These are phyloP conservation scores for Elongisporangium undulatum DNA, from an alignment of 352 stramenopile genomes.

Conservation along the genomic window DNA sequence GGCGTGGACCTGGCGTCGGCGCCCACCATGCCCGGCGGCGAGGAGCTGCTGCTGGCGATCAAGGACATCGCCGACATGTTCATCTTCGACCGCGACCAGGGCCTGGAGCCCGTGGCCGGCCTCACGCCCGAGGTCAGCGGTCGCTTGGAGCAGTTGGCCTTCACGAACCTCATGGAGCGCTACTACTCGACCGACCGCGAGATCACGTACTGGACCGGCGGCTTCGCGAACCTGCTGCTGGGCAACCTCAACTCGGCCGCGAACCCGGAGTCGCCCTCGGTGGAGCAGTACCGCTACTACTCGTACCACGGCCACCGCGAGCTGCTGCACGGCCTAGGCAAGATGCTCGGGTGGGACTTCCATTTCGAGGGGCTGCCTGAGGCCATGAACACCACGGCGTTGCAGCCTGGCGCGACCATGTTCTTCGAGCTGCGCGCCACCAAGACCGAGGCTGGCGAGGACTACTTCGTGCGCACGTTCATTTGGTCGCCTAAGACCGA, in stretches of 20 bases:
- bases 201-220: conserved; percentile 83
- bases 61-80: conserved; percentile 86
- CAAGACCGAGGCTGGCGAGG: conserved; percentile 18
- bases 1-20: conserved; percentile 55
- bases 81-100: conserved; percentile 70
- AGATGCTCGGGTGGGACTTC: conserved; percentile 79
- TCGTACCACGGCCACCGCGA: conserved; percentile 84
- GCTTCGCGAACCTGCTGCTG: conserved; percentile 64
- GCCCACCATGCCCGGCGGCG: conserved; percentile 45
- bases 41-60: conserved; percentile 72
- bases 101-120: conserved; percentile 41
- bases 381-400: conserved; percentile 58
- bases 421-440: conserved; percentile 73
- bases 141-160: conserved; percentile 62
- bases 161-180: conserved; percentile 82
- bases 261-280: conserved; percentile 38
- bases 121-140: conserved; percentile 48
- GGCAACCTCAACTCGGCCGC: conserved; percentile 52
- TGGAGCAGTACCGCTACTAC: conserved; percentile 62
- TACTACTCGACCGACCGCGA: conserved; percentile 77
- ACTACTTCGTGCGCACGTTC: conserved; percentile 69
- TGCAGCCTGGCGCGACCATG: conserved; percentile 75
- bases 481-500: conserved; percentile 69
- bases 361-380: conserved; percentile 58
- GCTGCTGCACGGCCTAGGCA: conserved; percentile 67